Base-by-base conservation (phyloP, 2,329 filamentous ascomycete species). In the Aspergillus floridensis region DNA sequence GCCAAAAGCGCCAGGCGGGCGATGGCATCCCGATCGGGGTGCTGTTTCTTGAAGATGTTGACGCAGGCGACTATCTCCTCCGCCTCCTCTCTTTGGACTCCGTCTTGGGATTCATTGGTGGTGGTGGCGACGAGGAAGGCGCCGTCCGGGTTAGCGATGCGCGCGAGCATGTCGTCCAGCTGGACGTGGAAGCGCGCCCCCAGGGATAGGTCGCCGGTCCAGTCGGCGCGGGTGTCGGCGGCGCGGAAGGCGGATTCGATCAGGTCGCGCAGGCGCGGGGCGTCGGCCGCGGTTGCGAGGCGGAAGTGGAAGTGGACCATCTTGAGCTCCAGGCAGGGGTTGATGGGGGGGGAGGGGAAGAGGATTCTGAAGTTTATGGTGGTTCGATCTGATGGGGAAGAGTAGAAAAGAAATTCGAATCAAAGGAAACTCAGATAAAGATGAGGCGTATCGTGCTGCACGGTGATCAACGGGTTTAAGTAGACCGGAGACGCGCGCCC, bases 191-290 rank as follows among this genome's bases (percentile, higher is more conserved):
- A 73, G 44, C 57, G 56, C 2, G 64, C 59, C 2, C 64, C 63
- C 35, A 74, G 68, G 4, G 69, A 69, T 35, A 72, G 65, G 56
- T 76, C 66, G 4, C 69, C 77, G 0, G 74, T 73, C 75, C 75
- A 77, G 58, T 67, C 60, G 56, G 70, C 58, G 52, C 77, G 67
- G 59, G 61, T 73, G 47, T 79, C 78, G 3, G 72, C 67, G 49
- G 76, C 69, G 35, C 75, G 76, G 50, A 80, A 80, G 0, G 78
- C 76, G 12, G 71, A 63, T 53, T 80, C 68, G 1, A 79, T 72
- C 1, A 80, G 69, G 16, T 70, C 59, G 29, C 76, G 76, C 26
- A 80, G 56, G 6, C 61, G 68, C 0, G 62, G 53, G 0, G 74
- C 78, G 57, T 80, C 77, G 2, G 75, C 67, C 6, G 58, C 46